A percentile compares a stretch with the other conserved stretches of the same genome.
Evolutionary conservation across 2,329 filamentous ascomycete species (phyloP).

Genomic region (Scedosporium minutisporum): DNA sequence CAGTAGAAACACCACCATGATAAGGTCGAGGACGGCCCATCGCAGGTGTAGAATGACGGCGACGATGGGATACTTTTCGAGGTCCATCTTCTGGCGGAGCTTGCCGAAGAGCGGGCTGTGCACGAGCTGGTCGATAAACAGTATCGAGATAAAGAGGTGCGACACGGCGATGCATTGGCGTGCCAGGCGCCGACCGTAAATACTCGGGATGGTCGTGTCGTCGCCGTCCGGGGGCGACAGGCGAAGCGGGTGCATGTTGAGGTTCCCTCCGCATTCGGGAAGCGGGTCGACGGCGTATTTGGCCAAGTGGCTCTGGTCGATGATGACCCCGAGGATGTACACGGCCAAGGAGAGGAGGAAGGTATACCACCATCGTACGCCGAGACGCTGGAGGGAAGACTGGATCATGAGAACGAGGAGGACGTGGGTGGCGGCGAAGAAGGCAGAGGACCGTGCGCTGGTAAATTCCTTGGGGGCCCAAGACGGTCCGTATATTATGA

Average conservation of each 20-base stretch:
- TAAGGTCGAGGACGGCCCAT: background rate
- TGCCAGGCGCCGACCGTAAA: background rate
- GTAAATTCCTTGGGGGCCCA: constrained; percentile 8
- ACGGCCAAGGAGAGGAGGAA: constrained; percentile 10
- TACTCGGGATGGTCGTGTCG: background rate
- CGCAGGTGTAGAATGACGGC: background rate
- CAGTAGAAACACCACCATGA: constrained; percentile 3
- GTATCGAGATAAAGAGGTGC: background rate
- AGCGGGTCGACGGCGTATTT: constrained; percentile 6
- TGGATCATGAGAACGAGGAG: constrained; percentile 14
- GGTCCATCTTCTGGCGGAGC: background rate
- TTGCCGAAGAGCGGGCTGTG: background rate
- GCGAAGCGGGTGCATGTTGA: background rate
- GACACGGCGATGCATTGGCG: background rate
- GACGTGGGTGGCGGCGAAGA: constrained; percentile 10
- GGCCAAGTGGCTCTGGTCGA: constrained; percentile 6
- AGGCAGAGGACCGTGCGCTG: constrained; percentile 4
- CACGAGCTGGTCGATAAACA: background rate
- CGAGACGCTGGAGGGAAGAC: constrained; percentile 12
- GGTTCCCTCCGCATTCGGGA: constrained; percentile 8
- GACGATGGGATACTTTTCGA: background rate
- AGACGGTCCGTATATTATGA: constrained; percentile 11
- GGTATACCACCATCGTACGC: constrained; percentile 17
- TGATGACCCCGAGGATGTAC: constrained; percentile 10
- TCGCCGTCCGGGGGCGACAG: background rate